Percentiles rank a stretch among this genome's conserved stretches.
Conservation (phyloP, 345 rosid species). For the Arabidopsis suecica region DNA sequence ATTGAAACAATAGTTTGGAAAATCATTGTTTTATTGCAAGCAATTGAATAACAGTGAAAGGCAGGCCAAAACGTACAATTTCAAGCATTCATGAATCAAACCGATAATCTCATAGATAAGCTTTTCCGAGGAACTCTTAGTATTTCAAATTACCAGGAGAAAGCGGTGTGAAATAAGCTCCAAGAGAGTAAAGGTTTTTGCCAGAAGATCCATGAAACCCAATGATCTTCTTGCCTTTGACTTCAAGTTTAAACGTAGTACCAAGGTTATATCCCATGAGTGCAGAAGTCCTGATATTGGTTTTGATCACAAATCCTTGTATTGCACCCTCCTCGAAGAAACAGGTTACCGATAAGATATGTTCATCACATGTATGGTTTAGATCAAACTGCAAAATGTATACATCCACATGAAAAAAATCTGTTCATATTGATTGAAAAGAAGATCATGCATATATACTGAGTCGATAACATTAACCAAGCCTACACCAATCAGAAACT, state of each 20-base stretch:
- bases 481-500: no score
- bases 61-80: no score
- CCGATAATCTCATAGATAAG: no score
- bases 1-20: no score
- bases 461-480: no score
- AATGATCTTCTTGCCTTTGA: conserved; percentile 31
- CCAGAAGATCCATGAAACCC: conserved; percentile 41
- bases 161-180: conserved; percentile 35
- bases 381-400: conserved; percentile 32
- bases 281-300: conserved; percentile 32
- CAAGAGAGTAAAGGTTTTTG: conserved; percentile 32
- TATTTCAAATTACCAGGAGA: neutral
- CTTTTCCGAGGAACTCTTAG: no score
- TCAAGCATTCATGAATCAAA: no score
- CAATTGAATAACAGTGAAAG: no score
- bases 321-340: conserved; percentile 30
- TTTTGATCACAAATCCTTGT: conserved; percentile 37
- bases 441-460: no score
- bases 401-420: no score
- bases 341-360: conserved; percentile 29
- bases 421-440: neutral
- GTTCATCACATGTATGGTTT: conserved; percentile 20
- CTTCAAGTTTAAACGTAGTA: conserved; percentile 28
- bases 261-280: conserved; percentile 25
- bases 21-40: no score